Conservation (phyloP, 495 filamentous ascomycete genomes). For the Schizothecium vesticola region DNA sequence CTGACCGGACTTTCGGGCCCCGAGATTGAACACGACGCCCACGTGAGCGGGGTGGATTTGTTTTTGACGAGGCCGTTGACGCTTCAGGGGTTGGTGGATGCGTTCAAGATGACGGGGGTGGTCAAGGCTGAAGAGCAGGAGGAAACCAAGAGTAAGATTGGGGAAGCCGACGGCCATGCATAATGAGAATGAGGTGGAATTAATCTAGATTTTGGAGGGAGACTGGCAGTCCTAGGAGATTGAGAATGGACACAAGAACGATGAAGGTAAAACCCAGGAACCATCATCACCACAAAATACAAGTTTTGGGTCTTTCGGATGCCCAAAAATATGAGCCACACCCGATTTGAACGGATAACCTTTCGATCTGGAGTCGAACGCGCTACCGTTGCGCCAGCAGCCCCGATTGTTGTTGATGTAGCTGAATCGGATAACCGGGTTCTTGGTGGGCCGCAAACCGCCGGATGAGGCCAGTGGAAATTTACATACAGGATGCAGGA, state of each 20-base stretch:
- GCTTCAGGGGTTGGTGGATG: constrained; percentile 31
- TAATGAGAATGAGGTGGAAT: not conserved
- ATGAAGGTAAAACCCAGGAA: not conserved
- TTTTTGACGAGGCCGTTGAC: constrained; percentile 69
- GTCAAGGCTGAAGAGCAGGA: not conserved
- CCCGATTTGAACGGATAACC: not conserved
- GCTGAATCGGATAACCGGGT: not conserved
- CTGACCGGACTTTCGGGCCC: constrained; percentile 63
- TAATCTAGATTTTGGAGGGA: not conserved
- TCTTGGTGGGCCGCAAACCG: not conserved
- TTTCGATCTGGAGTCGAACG: not conserved
- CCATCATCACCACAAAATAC: not conserved
- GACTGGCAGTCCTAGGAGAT: too few species aligned
- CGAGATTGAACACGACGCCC: constrained; percentile 60
- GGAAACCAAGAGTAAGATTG: not conserved
- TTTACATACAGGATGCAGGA: too few species aligned
- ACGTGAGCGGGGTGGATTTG: constrained; percentile 61
- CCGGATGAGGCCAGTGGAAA: too few species aligned
- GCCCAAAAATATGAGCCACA: not conserved
- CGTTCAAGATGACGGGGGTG: constrained; percentile 9
- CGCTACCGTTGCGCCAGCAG: constrained; percentile 2
- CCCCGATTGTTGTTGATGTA: not conserved
- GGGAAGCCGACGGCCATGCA: not conserved
- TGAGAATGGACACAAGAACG: not conserved
- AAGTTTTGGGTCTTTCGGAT: not conserved